Base-by-base conservation (phyloP, 768 basidiomycete species). In the Tricholoma saponaceum region DNA sequence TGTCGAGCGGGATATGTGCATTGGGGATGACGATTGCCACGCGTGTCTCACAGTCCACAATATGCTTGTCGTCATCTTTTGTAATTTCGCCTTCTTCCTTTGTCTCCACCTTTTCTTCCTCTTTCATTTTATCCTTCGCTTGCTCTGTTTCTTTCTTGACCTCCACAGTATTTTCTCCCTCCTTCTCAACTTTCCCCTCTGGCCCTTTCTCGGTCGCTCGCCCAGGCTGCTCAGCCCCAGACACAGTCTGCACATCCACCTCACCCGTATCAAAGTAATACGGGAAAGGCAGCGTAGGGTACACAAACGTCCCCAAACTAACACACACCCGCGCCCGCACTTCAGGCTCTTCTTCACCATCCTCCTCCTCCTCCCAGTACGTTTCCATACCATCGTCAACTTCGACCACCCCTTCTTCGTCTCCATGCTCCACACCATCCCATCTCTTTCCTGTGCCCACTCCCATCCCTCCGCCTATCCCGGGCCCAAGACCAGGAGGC, bases 11-110 rank as follows among this genome's bases (percentile, higher is more conserved):
- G 20, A 90, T 74, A 63, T 81, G 80, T 1, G 79, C 77, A 22
- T 75, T 72, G 0, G 89, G 86, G 58, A 90, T 78, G 65, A 86
- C 69, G 53, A 89, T 74, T 0, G 83, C 81, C 26, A 80, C 75
- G 1, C 74, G 72, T 0, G 78, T 79, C 51, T 81, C 79, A 35
- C 73, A 64, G 57, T 79, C 79, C 26, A 79, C 68, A 5, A 68
- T 60, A 22, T 70, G 67, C 20, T 58, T 44, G 13, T 68, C 60
- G 2, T 62, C 60, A 2, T 61, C 62, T 33, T 66, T 60, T 23
- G 58, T 56, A 57, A 56, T 60, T 28, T 58, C 62, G 26, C 54
- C 62, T 25, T 65, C 63, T 39, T 56, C 60, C 43, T 64, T 59
- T 51, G 61, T 59, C 52, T 53, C 44, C 55, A 61, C 54, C 20